Evolutionary conservation across 1,284 basidiomycete genomes (phyloP).

Genomic region (Fomitiporia mediterranea): DNA sequence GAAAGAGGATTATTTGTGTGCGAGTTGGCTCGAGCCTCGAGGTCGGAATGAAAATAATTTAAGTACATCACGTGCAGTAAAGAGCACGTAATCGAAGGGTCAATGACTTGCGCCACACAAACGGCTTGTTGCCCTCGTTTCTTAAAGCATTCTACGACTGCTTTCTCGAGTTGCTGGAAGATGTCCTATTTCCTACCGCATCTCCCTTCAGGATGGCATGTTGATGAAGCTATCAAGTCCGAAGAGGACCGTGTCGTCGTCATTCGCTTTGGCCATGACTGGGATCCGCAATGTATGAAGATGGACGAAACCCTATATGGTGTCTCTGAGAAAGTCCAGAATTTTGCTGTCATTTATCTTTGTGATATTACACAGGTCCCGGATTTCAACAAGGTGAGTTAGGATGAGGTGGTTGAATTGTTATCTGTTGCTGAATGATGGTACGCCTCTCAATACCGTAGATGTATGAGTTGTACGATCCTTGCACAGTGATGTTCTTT

Average conservation of each 20-base stretch:
- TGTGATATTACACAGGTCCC: constrained; percentile 97
- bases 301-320: constrained; percentile 98
- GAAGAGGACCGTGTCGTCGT: constrained; percentile 97
- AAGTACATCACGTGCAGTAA: too few relatives aligned
- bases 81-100: too few relatives aligned
- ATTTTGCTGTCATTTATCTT: constrained; percentile 96
- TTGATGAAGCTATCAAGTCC: constrained; percentile 96
- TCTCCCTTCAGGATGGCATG: constrained; percentile 94
- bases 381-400: constrained; percentile 93
- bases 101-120: too few relatives aligned
- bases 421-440: constrained; percentile 21
- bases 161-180: neutral
- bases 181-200: constrained; percentile 90
- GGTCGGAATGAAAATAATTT: too few relatives aligned
- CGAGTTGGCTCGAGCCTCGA: too few relatives aligned
- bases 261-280: constrained; percentile 94
- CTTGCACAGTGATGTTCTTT: constrained; percentile 97
- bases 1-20: too few relatives aligned
- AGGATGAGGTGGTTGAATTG: neutral
- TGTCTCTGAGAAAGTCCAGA: constrained; percentile 94
- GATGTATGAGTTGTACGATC: constrained; percentile 95
- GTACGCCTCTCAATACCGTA: constrained; percentile 28
- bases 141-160: neutral
- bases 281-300: constrained; percentile 94
- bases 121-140: too few relatives aligned